Percentiles rank a stretch among this genome's conserved stretches.
phyloP scores from a whole-genome alignment of 108 stramenopile genomes.

The Pelagomonas calceolata region DNA sequence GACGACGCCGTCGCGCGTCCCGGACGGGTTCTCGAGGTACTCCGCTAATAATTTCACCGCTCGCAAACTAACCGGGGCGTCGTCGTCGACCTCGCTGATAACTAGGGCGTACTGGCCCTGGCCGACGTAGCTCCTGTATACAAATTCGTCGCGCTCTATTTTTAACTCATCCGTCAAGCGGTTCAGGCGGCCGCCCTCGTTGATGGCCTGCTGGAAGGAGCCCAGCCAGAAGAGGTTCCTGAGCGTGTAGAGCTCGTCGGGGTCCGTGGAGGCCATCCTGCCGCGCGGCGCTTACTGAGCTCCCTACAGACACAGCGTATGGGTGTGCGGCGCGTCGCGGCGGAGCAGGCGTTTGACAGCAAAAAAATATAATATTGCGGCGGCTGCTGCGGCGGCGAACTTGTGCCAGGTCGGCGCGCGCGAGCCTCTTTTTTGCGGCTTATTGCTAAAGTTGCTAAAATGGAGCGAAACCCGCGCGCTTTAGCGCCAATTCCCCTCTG shows the following conservation, averaged over 20 bases:
- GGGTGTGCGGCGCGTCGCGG: too few species aligned
- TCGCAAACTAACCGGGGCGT: slow-evolving; percentile 18
- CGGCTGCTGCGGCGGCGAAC: too few species aligned
- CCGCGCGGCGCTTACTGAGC: too few species aligned
- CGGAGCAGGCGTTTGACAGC: too few species aligned
- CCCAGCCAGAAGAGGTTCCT: slow-evolving; percentile 94
- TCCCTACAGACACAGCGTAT: too few species aligned
- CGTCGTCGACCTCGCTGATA: slow-evolving; percentile 44
- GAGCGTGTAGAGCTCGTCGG: slow-evolving; percentile 96
- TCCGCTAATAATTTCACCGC: slow-evolving; percentile 55
- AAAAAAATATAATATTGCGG: too few species aligned
- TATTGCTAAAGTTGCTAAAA: too few species aligned
- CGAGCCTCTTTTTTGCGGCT: too few species aligned
- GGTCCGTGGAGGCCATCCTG: slow-evolving; percentile 88
- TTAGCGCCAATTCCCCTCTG: too few species aligned
- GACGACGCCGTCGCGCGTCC: slow-evolving; percentile 25
- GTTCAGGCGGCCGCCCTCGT: slow-evolving; percentile 59
- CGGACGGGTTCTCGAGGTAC: slow-evolving; percentile 53
- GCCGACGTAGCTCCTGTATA: slow-evolving; percentile 66
- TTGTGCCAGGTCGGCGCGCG: too few species aligned
- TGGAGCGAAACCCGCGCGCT: too few species aligned
- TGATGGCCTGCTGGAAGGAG: slow-evolving; percentile 69
- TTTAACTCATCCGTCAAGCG: slow-evolving; percentile 61
- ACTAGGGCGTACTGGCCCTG: slow-evolving; percentile 72
- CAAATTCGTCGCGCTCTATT: slow-evolving; percentile 81